Percentiles rank a stretch among this genome's conserved stretches.
These are phyloP conservation scores for Epichloe hybrida DNA, from an alignment of 2,329 filamentous ascomycete species.

Conservation along the genomic window DNA sequence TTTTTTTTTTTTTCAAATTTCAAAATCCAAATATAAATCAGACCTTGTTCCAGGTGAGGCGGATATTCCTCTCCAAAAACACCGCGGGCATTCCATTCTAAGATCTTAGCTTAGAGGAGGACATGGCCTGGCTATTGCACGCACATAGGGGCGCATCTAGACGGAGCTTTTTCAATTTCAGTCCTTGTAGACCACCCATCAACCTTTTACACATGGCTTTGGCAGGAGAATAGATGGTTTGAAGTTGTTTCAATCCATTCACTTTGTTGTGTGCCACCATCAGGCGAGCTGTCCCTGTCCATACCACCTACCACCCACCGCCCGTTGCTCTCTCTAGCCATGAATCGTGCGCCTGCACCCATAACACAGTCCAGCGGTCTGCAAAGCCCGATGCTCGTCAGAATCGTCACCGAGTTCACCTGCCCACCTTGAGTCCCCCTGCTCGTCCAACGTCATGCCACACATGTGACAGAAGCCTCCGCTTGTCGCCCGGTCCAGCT, in stretches of 20 bases:
- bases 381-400: slow-evolving; percentile 10
- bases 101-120: slow-evolving; percentile 1
- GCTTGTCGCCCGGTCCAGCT: slow-evolving; percentile 44
- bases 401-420: slow-evolving; percentile 41
- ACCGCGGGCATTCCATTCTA: slow-evolving; percentile 5
- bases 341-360: slow-evolving; percentile 56
- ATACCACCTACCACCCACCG: not conserved
- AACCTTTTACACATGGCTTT: not conserved
- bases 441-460: slow-evolving; percentile 49
- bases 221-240: not conserved
- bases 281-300: not conserved
- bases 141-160: slow-evolving; percentile 5
- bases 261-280: not conserved
- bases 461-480: slow-evolving; percentile 51
- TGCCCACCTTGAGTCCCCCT: slow-evolving; percentile 47
- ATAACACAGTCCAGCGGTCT: slow-evolving; percentile 45
- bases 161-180: slow-evolving; percentile 6
- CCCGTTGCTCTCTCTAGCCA: slow-evolving; percentile 22
- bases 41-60: not conserved
- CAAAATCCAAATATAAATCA: not conserved
- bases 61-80: slow-evolving; percentile 1
- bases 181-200: not conserved
- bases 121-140: not conserved
- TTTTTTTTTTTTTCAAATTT: not conserved
- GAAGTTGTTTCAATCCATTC: not conserved